phyloP scores from a whole-genome alignment of 176 grass and related monocot genomes.

The Aegilops tauschii region DNA sequence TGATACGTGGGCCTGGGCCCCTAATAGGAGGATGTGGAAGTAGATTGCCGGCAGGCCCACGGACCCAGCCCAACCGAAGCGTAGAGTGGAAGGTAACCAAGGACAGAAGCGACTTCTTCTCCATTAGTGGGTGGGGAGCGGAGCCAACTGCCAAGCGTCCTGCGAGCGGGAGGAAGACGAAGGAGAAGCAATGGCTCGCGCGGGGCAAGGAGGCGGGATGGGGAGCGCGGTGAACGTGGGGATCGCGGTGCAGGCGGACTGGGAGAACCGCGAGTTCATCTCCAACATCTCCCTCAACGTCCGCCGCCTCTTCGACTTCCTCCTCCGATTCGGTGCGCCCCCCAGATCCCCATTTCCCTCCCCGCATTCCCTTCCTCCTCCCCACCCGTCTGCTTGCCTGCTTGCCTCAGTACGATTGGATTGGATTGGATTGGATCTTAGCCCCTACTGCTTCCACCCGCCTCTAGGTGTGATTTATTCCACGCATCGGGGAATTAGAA shows the following conservation, averaged over 20 bases:
- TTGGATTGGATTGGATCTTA: background rate
- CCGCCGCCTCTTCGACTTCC: slow-evolving; percentile 93
- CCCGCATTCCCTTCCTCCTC: background rate
- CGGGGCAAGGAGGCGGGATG: slow-evolving; percentile 60
- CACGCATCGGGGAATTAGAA: background rate
- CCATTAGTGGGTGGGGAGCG: background rate
- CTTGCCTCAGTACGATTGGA: background rate
- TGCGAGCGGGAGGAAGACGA: background rate
- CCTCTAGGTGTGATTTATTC: background rate
- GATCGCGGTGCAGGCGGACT: slow-evolving; percentile 93
- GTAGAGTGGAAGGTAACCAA: background rate
- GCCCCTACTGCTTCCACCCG: background rate
- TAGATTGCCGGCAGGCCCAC: background rate
- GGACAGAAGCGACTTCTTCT: background rate
- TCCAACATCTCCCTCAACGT: slow-evolving; percentile 99
- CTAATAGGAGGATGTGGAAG: too few relatives aligned
- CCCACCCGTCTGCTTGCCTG: too few relatives aligned
- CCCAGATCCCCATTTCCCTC: background rate
- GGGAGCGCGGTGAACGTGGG: slow-evolving; percentile 90
- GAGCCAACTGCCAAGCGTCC: background rate
- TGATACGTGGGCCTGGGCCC: too few relatives aligned
- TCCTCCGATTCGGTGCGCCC: slow-evolving; percentile 70
- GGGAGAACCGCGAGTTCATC: slow-evolving; percentile 99
- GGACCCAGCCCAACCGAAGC: background rate
- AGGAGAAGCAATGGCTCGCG: slow-evolving; percentile 28